Base-by-base conservation (phyloP, 2,329 filamentous ascomycete genomes). In the Colletotrichum echinochloae region DNA sequence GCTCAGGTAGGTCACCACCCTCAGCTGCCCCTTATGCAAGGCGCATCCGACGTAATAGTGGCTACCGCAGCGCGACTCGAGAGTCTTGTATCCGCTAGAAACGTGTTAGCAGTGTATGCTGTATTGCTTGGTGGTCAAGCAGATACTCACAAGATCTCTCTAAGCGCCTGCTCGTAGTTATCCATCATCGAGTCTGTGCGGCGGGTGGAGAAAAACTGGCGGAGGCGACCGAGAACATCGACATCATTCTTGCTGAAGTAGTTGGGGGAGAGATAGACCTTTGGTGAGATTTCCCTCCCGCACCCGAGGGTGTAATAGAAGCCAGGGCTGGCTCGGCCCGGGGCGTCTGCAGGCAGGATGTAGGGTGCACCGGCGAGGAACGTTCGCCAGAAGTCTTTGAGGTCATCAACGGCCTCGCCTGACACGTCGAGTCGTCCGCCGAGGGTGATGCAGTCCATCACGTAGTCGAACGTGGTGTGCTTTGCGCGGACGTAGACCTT, bases 261-360 rank as follows among this genome's bases (percentile, higher is more conserved):
- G 35, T 67, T 65, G 49, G 67, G 67, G 9, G 56, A 70, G 26
- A 70, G 51, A 51, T 70, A 70, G 8, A 70, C 67, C 56, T 70
- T 70, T 28, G 67, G 67, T 16, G 67, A 70, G 37, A 70, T 66
- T 14, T 64, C 33, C 44, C 26, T 70, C 2, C 63, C 63, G 44
- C 63, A 57, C 35, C 67, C 67, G 35, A 70, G 67, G 18, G 67
- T 70, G 57, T 70, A 70, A 20, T 70, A 70, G 64, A 70, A 70
- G 14, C 67, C 67, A 3, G 67, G 67, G 35, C 63, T 61, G 5
- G 67, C 67, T 12, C 67, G 35, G 35, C 67, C 67, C 1, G 67
- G 67, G 12, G 67, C 67, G 12, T 70, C 67, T 11, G 46, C 67
- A 5, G 57, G 56, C 5, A 70, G 67, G 1, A 67, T 23, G 28